Evolutionary conservation across 306 rosid genomes (phyloP).

Genomic region (Herpetospermum pedunculosum): DNA sequence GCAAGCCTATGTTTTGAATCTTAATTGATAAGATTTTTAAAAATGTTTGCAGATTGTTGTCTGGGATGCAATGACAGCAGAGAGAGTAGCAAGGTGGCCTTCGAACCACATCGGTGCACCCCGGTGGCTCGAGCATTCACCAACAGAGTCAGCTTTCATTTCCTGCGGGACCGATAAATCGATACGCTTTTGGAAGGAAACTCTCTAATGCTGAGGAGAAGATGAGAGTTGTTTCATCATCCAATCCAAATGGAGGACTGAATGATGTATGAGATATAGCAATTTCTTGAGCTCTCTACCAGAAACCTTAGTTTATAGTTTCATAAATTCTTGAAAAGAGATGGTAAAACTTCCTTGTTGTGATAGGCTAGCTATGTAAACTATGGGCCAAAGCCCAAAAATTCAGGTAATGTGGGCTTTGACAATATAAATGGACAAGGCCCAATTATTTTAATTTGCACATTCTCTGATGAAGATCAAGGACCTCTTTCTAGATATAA

Average conservation of each 20-base stretch:
- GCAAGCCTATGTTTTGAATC: neutral
- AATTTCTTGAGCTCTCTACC: neutral
- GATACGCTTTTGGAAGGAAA: conserved; percentile 79
- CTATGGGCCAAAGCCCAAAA: neutral
- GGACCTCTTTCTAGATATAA: neutral
- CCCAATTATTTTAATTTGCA: neutral
- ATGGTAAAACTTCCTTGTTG: neutral
- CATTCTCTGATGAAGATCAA: neutral
- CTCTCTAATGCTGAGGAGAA: conserved; percentile 4
- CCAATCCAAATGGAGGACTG: neutral
- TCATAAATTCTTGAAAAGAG: neutral
- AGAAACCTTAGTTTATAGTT: neutral
- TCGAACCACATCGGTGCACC: conserved; percentile 81
- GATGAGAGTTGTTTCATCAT: neutral
- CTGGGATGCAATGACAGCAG: conserved; percentile 87
- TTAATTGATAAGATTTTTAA: neutral
- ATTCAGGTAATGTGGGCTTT: neutral
- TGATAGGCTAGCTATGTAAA: neutral
- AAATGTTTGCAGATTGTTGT: conserved; percentile 49
- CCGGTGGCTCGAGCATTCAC: conserved; percentile 91
- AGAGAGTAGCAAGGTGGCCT: conserved; percentile 72
- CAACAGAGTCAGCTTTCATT: conserved; percentile 54
- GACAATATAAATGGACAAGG: neutral
- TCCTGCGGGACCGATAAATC: conserved; percentile 84
- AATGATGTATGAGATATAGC: neutral